Conservation (phyloP, 371 early-diverging fungal genomes). For the Thermomucor indicae-seudaticae region DNA sequence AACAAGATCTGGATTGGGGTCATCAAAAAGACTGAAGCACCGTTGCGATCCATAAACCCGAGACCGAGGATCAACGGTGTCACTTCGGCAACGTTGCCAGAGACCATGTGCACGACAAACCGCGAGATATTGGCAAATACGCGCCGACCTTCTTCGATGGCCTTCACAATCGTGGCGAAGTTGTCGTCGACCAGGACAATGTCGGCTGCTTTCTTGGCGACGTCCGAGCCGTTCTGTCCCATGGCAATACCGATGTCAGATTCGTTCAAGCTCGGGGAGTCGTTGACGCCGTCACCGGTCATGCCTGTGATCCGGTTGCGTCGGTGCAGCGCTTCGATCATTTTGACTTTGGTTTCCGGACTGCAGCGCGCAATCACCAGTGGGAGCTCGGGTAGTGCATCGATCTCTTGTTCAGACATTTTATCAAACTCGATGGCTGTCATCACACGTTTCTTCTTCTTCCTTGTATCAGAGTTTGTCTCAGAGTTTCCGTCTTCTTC, state of each 20-base stretch:
- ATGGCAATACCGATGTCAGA: constrained; percentile 93
- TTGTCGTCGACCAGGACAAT: constrained; percentile 89
- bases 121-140: constrained; percentile 92
- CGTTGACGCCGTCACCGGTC: constrained; percentile 90
- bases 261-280: constrained; percentile 87
- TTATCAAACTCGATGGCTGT: constrained; percentile 82
- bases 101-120: constrained; percentile 86
- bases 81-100: constrained; percentile 82
- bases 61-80: constrained; percentile 68
- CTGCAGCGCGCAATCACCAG: constrained; percentile 91
- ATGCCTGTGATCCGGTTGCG: constrained; percentile 68
- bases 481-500: no score
- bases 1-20: constrained; percentile 84
- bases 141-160: constrained; percentile 82
- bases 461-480: no score
- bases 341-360: constrained; percentile 97
- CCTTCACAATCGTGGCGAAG: constrained; percentile 83
- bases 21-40: constrained; percentile 70
- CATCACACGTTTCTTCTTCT: constrained; percentile 64
- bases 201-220: constrained; percentile 90
- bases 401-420: constrained; percentile 76
- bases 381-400: constrained; percentile 77
- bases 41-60: constrained; percentile 55
- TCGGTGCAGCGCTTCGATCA: constrained; percentile 91
- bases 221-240: constrained; percentile 90